These are phyloP conservation scores for Vaccinium macrocarpon DNA, from an alignment of 148 eudicot genomes.

Conservation along the genomic window DNA sequence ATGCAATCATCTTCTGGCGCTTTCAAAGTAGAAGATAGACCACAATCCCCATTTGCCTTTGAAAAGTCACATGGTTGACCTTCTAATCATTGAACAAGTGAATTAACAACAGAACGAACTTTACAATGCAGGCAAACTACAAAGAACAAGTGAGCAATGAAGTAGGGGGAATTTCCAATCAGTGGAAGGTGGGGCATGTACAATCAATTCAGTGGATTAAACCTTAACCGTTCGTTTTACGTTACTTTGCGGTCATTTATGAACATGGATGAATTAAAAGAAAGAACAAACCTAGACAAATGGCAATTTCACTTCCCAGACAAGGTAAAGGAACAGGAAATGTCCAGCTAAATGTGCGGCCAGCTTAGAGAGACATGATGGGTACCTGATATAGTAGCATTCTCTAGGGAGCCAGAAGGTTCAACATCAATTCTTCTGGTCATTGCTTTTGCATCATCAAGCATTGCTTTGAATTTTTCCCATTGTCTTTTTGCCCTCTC, in stretches of 20 bases:
- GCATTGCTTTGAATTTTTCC: slow-evolving; percentile 77
- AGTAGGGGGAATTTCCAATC: background rate
- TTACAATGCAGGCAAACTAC: background rate
- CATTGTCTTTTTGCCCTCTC: slow-evolving; percentile 72
- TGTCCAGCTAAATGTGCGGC: background rate
- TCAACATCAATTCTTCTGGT: slow-evolving; percentile 18
- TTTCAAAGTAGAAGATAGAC: slow-evolving; percentile 20
- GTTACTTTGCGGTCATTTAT: background rate
- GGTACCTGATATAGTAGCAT: slow-evolving; percentile 35
- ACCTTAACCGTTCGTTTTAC: background rate
- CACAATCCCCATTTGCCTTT: slow-evolving; percentile 25
- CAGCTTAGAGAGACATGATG: background rate
- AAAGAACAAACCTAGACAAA: background rate
- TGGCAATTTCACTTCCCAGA: background rate
- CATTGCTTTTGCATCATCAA: slow-evolving; percentile 55
- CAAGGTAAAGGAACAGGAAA: background rate
- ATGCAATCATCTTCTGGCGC: slow-evolving; percentile 50
- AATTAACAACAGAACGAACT: background rate
- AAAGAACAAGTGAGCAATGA: background rate
- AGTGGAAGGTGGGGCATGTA: background rate
- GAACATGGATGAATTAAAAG: background rate
- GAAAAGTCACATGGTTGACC: slow-evolving; percentile 25
- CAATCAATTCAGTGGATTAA: background rate
- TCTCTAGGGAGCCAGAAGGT: slow-evolving; percentile 22
- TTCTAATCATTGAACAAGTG: slow-evolving; percentile 28